Percentiles rank a stretch among this genome's conserved stretches.
These are phyloP conservation scores for Pseudogymnoascus pannorum DNA, from an alignment of 2,329 filamentous ascomycete genomes.

Conservation along the genomic window DNA sequence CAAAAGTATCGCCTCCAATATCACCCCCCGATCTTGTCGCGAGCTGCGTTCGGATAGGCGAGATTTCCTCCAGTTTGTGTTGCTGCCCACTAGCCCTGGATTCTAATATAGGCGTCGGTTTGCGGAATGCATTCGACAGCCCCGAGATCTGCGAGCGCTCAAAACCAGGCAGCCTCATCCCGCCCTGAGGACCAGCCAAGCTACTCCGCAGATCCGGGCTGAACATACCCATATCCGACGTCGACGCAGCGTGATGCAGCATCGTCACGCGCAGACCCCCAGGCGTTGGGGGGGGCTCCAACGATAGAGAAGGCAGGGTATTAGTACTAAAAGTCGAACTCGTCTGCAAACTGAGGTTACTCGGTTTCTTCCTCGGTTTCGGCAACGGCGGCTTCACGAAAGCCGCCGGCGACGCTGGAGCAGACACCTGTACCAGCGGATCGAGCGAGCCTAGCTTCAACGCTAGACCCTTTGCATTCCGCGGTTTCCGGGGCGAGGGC, in stretches of 20 bases:
- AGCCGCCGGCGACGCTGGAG: constrained; percentile 59
- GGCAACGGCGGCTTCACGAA: constrained; percentile 74
- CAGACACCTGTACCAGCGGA: constrained; percentile 40
- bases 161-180: constrained; percentile 50
- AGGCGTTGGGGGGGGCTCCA: constrained; percentile 25
- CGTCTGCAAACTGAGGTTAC: constrained; percentile 71
- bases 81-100: background rate
- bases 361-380: constrained; percentile 62
- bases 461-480: constrained; percentile 78
- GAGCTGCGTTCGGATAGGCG: constrained; percentile 52
- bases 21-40: constrained; percentile 46
- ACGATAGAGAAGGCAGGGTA: constrained; percentile 44
- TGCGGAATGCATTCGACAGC: constrained; percentile 34
- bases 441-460: constrained; percentile 57
- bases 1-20: constrained; percentile 53
- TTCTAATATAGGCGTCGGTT: constrained; percentile 23
- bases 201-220: background rate
- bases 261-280: constrained; percentile 1
- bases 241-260: constrained; percentile 5
- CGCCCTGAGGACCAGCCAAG: constrained; percentile 37
- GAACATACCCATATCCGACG: constrained; percentile 8
- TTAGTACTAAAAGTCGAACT: constrained; percentile 34
- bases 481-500: constrained; percentile 62
- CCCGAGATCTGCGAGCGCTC: constrained; percentile 44
- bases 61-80: constrained; percentile 31